A percentile compares a stretch with the other conserved stretches of the same genome.
These are phyloP conservation scores for Tuber microsphaerosporum DNA, from an alignment of 495 filamentous ascomycete species.

Conservation along the genomic window DNA sequence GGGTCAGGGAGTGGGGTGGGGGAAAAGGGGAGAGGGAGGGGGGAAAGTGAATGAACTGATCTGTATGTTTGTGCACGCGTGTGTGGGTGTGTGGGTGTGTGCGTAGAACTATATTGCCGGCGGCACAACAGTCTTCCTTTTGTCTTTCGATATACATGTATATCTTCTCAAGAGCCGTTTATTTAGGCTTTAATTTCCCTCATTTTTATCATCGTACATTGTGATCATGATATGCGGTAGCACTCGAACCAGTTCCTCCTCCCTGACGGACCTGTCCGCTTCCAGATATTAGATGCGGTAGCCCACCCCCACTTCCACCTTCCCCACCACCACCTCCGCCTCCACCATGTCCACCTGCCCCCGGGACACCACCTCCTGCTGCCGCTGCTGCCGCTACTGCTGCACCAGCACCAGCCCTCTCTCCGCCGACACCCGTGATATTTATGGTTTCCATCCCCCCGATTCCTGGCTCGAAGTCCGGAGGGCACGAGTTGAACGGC, in stretches of 20 bases:
- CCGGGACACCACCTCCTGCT: slow-evolving; percentile 5
- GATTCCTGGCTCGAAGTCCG: slow-evolving; percentile 55
- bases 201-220: slow-evolving; percentile 37
- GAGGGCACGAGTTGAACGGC: slow-evolving; percentile 63
- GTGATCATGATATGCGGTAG: slow-evolving; percentile 31
- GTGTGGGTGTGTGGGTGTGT: not conserved
- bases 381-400: not conserved
- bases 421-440: slow-evolving; percentile 31
- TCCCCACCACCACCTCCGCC: slow-evolving; percentile 15
- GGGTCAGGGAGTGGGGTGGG: not conserved
- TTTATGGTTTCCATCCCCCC: slow-evolving; percentile 42
- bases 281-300: slow-evolving; percentile 37
- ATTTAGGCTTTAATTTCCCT: slow-evolving; percentile 10
- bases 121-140: not conserved
- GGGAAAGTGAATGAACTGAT: not conserved
- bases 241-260: slow-evolving; percentile 19
- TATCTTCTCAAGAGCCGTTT: not conserved
- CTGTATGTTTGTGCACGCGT: not conserved
- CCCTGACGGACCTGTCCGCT: slow-evolving; percentile 13
- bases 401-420: slow-evolving; percentile 15
- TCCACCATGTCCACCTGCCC: slow-evolving; percentile 6
- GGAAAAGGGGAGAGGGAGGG: not conserved
- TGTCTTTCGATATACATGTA: not conserved
- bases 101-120: not conserved
- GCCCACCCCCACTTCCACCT: slow-evolving; percentile 28